Percentiles rank a stretch among this genome's conserved stretches.
These are phyloP conservation scores for Salix udensis DNA, from an alignment of 345 rosid genomes.

Conservation along the genomic window DNA sequence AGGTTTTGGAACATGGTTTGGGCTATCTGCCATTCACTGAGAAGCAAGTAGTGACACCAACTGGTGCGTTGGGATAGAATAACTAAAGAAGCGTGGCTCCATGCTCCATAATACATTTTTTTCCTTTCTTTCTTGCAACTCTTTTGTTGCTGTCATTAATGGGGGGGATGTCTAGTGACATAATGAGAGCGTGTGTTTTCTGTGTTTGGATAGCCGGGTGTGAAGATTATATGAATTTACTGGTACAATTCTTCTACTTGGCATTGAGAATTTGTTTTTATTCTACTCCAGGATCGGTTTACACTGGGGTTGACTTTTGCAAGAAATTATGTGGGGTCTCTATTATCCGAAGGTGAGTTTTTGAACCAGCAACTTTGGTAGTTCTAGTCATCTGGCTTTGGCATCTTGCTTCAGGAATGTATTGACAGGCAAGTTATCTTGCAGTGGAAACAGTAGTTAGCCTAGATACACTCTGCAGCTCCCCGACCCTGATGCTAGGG, in stretches of 20 bases:
- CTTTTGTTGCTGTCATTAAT: background rate
- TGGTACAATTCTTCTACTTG: background rate
- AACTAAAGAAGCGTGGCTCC: constrained; percentile 4
- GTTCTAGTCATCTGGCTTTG: constrained; percentile 15
- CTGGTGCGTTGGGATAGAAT: constrained; percentile 50
- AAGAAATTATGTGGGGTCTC: constrained; percentile 98
- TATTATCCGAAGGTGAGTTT: constrained; percentile 83
- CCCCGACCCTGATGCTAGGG: background rate
- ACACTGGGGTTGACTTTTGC: constrained; percentile 97
- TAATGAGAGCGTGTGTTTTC: background rate
- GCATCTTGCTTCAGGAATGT: background rate
- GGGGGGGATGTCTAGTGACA: too few relatives aligned
- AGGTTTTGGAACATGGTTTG: constrained; percentile 98
- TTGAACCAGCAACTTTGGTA: constrained; percentile 31
- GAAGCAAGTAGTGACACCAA: constrained; percentile 93
- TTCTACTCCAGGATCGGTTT: constrained; percentile 59
- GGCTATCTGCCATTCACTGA: constrained; percentile 95
- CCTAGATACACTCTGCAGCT: background rate
- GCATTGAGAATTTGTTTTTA: constrained; percentile 5
- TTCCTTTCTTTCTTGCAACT: background rate
- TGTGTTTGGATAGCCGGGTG: background rate
- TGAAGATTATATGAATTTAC: background rate
- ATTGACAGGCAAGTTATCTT: background rate
- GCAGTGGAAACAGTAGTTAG: constrained; percentile 3
- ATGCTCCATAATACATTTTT: background rate